A percentile compares a stretch with the other conserved stretches of the same genome.
Conservation (phyloP, 345 rosid genomes). For the Hibiscus syriacus region DNA sequence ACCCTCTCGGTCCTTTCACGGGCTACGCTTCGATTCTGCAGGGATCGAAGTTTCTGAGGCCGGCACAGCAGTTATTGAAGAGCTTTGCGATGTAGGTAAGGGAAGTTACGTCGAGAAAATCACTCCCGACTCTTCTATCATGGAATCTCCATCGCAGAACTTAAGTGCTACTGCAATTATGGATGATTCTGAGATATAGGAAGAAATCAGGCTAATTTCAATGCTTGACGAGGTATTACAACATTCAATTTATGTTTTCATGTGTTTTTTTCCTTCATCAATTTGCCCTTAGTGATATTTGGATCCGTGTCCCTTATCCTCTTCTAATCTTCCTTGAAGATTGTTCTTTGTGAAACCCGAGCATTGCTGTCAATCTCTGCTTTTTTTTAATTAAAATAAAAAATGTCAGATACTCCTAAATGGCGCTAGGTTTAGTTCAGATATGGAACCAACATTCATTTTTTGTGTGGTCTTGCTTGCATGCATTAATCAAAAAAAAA, state of each 20-base stretch:
- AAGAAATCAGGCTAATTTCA: slow-evolving; percentile 71
- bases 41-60: slow-evolving; percentile 81
- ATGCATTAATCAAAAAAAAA: no score
- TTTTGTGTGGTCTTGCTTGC: neutral
- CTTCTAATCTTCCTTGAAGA: slow-evolving; percentile 10
- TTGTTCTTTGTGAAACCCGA: slow-evolving; percentile 1
- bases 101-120: slow-evolving; percentile 41
- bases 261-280: neutral
- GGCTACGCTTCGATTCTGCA: slow-evolving; percentile 76
- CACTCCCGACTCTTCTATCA: slow-evolving; percentile 37
- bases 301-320: slow-evolving; percentile 1
- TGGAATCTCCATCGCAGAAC: slow-evolving; percentile 45
- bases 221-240: slow-evolving; percentile 83
- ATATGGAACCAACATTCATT: slow-evolving; percentile 20
- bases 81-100: slow-evolving; percentile 61
- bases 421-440: slow-evolving; percentile 11
- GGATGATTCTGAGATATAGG: slow-evolving; percentile 32
- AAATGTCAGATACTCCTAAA: slow-evolving; percentile 12
- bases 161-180: slow-evolving; percentile 24
- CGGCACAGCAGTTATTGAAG: slow-evolving; percentile 83
- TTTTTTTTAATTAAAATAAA: slow-evolving; percentile 11
- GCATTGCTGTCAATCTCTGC: neutral
- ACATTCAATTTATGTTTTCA: slow-evolving; percentile 5
- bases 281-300: neutral
- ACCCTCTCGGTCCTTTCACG: slow-evolving; percentile 70